phyloP scores from a whole-genome alignment of 805 yeast genomes.

The Kodamaea jinghongensis region DNA sequence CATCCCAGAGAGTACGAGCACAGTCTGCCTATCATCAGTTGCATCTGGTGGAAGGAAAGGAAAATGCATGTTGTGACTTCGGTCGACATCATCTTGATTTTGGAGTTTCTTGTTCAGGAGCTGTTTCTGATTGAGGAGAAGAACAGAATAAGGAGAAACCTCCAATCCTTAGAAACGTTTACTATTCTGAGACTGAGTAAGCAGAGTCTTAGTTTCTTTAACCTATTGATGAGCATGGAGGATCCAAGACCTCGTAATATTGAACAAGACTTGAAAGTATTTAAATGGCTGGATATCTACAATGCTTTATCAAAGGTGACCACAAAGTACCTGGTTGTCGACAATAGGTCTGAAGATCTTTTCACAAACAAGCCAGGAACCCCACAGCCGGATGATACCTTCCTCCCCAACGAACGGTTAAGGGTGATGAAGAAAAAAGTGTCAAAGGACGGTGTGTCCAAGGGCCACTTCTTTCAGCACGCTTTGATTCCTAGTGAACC shows the following conservation, averaged over 20 bases:
- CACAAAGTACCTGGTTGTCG: slow-evolving; percentile 44
- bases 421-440: slow-evolving; percentile 22
- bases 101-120: slow-evolving; percentile 56
- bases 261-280: slow-evolving; percentile 68
- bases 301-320: slow-evolving; percentile 56
- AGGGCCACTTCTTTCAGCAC: slow-evolving; percentile 15
- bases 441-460: slow-evolving; percentile 4
- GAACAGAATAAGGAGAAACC: slow-evolving; percentile 63
- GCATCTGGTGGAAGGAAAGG: slow-evolving; percentile 56
- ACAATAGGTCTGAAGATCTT: not conserved
- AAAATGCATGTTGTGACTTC: slow-evolving; percentile 54
- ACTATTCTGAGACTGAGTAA: slow-evolving; percentile 52
- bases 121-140: slow-evolving; percentile 64
- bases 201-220: slow-evolving; percentile 23
- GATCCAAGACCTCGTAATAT: slow-evolving; percentile 67
- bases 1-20: slow-evolving; percentile 32
- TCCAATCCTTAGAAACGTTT: slow-evolving; percentile 60
- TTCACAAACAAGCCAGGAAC: not conserved
- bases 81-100: slow-evolving; percentile 57
- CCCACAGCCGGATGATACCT: slow-evolving; percentile 7
- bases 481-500: slow-evolving; percentile 22
- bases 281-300: slow-evolving; percentile 53
- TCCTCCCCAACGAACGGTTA: slow-evolving; percentile 25
- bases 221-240: slow-evolving; percentile 55
- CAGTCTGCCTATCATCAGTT: slow-evolving; percentile 50